Conservation (phyloP, 441 rosid species). For the Manihot esculenta region DNA sequence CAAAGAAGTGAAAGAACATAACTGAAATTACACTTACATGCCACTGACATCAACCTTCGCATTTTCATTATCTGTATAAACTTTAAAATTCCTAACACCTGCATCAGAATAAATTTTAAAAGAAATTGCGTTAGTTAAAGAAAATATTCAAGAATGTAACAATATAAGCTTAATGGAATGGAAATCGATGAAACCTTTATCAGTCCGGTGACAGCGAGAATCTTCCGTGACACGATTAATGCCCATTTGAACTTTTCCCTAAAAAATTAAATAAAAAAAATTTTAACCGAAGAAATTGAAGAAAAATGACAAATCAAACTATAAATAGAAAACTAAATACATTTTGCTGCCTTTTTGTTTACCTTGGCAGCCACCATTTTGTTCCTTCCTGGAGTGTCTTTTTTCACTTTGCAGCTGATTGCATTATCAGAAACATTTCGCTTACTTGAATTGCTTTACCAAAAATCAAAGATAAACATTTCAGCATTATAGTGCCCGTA, state of each 20-base stretch:
- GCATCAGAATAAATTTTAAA: conserved; percentile 18
- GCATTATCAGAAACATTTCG: neutral
- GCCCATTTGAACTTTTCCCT: conserved; percentile 33
- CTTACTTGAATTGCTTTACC: neutral
- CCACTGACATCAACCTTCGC: conserved; percentile 32
- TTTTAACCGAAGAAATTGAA: neutral
- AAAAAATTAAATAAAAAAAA: conserved; percentile 2
- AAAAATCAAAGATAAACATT: neutral
- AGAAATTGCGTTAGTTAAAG: neutral
- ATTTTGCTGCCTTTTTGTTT: neutral
- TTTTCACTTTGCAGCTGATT: conserved; percentile 2
- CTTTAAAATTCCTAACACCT: conserved; percentile 46
- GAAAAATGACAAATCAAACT: neutral
- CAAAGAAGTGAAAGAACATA: neutral
- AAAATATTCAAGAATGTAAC: conserved; percentile 4
- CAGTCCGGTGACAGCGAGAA: conserved; percentile 28
- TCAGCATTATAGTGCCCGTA: no score
- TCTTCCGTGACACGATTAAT: conserved; percentile 22
- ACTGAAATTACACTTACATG: conserved; percentile 37
- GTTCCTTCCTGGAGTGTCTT: neutral
- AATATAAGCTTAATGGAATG: neutral
- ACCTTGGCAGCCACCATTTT: conserved; percentile 19
- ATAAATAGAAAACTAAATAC: neutral
- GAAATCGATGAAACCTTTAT: conserved; percentile 16
- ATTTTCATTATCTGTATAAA: conserved; percentile 46